Evolutionary conservation across 371 early-diverging fungal genomes (phyloP).

Genomic region (Synchytrium microbalum): DNA sequence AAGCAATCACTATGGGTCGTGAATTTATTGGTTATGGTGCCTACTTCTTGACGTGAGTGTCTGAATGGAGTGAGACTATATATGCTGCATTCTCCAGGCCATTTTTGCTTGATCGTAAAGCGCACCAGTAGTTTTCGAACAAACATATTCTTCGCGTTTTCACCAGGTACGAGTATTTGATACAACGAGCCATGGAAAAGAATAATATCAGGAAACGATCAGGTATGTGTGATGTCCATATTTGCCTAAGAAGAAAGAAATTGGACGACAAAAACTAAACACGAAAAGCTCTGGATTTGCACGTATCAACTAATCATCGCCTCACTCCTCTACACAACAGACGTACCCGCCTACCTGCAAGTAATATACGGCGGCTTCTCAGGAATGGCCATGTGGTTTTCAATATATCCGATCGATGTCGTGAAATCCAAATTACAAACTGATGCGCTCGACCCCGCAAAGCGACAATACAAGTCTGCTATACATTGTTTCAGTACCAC

Average conservation of each 20-base stretch:
- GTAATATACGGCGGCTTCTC: conserved; percentile 38
- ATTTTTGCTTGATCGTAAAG: conserved; percentile 14
- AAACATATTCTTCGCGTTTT: too few relatives aligned
- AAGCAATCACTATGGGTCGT: conserved; percentile 40
- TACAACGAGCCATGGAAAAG: conserved; percentile 35
- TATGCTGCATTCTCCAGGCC: neutral
- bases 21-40: conserved; percentile 37
- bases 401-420: conserved; percentile 42
- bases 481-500: conserved; percentile 40
- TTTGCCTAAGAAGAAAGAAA: too few relatives aligned
- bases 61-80: conserved; percentile 5
- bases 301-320: conserved; percentile 6
- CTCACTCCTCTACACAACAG: conserved; percentile 21
- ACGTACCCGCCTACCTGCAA: conserved; percentile 38
- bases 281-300: too few relatives aligned
- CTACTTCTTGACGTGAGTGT: conserved; percentile 31
- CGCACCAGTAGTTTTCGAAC: too few relatives aligned
- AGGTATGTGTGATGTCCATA: too few relatives aligned
- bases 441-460: conserved; percentile 31
- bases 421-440: conserved; percentile 47
- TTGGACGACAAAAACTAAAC: too few relatives aligned
- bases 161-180: conserved; percentile 38
- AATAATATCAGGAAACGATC: too few relatives aligned
- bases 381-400: conserved; percentile 43
- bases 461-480: conserved; percentile 28